Conservation (phyloP, 768 basidiomycete genomes). For the Phlebiopsis flavidoalba region DNA sequence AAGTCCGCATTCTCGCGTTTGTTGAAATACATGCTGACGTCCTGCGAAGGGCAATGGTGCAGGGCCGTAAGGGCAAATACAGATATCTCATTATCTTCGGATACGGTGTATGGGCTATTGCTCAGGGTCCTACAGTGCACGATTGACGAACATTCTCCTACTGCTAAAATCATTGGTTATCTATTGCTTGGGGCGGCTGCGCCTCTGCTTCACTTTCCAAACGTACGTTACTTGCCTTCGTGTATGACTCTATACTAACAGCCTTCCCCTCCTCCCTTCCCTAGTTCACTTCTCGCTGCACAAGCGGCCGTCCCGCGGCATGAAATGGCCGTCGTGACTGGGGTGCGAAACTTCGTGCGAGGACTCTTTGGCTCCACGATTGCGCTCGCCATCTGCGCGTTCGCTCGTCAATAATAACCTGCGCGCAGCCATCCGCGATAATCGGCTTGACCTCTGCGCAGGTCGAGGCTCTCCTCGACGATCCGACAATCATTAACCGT, state of each 20-base stretch:
- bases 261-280: not conserved
- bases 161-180: constrained; percentile 29
- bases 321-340: constrained; percentile 18
- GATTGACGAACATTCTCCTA: constrained; percentile 25
- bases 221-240: constrained; percentile 1
- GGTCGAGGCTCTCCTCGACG: constrained; percentile 10
- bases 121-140: constrained; percentile 34
- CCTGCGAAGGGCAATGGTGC: constrained; percentile 8
- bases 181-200: constrained; percentile 31
- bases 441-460: constrained; percentile 8
- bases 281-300: constrained; percentile 27
- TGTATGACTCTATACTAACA: not conserved
- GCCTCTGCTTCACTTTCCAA: constrained; percentile 28
- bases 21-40: not conserved
- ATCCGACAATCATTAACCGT: constrained; percentile 16
- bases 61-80: constrained; percentile 24
- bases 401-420: constrained; percentile 23
- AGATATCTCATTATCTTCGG: constrained; percentile 25
- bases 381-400: constrained; percentile 28
- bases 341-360: constrained; percentile 24
- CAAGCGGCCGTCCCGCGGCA: constrained; percentile 26
- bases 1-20: not conserved
- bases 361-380: constrained; percentile 36
- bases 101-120: constrained; percentile 32
- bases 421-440: constrained; percentile 2